phyloP scores from a whole-genome alignment of 2,329 filamentous ascomycete genomes.

The Botrytis byssoidea region DNA sequence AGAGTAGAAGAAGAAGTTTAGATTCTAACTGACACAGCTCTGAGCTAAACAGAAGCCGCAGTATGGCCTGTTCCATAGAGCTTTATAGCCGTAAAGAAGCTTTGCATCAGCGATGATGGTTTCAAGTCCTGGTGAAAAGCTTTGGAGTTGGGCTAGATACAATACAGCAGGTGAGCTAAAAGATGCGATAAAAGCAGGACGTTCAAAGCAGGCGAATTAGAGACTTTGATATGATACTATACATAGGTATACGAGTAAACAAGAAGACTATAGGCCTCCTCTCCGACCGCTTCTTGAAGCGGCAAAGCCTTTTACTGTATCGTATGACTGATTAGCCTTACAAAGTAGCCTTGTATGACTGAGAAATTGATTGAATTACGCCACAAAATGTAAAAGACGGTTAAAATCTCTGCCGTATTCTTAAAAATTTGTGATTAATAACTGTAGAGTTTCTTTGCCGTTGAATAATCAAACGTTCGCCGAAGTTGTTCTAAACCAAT shows the following conservation, averaged over 20 bases:
- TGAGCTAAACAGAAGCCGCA: neutral
- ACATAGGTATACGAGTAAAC: neutral
- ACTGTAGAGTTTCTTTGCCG: no score
- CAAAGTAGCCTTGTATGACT: neutral
- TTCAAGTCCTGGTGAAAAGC: neutral
- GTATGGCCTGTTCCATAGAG: neutral
- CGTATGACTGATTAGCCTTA: no score
- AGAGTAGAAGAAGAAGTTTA: neutral
- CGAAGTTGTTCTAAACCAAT: neutral
- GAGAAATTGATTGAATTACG: neutral
- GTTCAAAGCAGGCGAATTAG: neutral
- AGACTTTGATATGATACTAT: neutral
- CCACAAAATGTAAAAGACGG: neutral
- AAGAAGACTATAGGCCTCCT: no score
- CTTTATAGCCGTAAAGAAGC: neutral
- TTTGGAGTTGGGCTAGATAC: neutral
- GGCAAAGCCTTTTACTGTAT: neutral
- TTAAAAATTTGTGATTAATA: neutral
- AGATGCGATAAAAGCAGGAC: neutral
- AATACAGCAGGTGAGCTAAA: neutral
- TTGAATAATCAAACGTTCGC: neutral
- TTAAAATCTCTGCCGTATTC: neutral
- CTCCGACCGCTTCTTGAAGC: neutral
- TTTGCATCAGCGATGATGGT: neutral
- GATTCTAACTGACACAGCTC: neutral